Percentiles rank a stretch among this genome's conserved stretches.
phyloP scores from a whole-genome alignment of 1,284 basidiomycete genomes.

The Trametes versicolor region DNA sequence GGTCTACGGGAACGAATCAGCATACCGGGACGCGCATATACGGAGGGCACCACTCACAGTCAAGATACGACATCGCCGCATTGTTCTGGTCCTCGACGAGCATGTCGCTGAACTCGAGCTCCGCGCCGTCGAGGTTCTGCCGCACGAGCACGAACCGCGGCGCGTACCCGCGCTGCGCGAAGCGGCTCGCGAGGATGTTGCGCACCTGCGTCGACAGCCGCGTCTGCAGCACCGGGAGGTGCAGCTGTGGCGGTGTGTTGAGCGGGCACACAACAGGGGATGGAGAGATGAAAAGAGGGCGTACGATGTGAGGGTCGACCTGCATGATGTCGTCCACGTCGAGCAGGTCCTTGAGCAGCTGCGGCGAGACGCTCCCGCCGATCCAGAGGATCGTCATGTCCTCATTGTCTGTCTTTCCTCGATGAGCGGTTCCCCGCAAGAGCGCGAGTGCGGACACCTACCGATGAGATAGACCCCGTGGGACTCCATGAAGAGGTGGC shows the following conservation, averaged over 20 bases:
- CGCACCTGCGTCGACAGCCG: conserved; percentile 86
- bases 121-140: conserved; percentile 93
- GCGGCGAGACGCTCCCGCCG: conserved; percentile 84
- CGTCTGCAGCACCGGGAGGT: conserved; percentile 80
- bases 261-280: not conserved
- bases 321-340: conserved; percentile 83
- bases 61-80: conserved; percentile 88
- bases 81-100: conserved; percentile 98
- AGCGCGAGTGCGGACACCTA: conserved; percentile 44
- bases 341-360: conserved; percentile 88
- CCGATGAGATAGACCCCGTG: conserved; percentile 94
- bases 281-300: conserved; percentile 30
- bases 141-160: conserved; percentile 84
- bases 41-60: conserved; percentile 63
- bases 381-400: conserved; percentile 94
- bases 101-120: conserved; percentile 98
- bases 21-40: not conserved
- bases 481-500: conserved; percentile 90
- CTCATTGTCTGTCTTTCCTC: conserved; percentile 79
- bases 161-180: conserved; percentile 67
- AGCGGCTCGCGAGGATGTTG: conserved; percentile 83
- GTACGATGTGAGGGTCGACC: conserved; percentile 80
- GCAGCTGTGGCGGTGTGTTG: conserved; percentile 59
- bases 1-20: conserved; percentile 45
- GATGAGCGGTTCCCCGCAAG: not conserved